Evolutionary conservation across 2,329 filamentous ascomycete genomes (phyloP), one percentile per base, ranked within the genome.

Genomic region (Penicillium frequentans): DNA sequence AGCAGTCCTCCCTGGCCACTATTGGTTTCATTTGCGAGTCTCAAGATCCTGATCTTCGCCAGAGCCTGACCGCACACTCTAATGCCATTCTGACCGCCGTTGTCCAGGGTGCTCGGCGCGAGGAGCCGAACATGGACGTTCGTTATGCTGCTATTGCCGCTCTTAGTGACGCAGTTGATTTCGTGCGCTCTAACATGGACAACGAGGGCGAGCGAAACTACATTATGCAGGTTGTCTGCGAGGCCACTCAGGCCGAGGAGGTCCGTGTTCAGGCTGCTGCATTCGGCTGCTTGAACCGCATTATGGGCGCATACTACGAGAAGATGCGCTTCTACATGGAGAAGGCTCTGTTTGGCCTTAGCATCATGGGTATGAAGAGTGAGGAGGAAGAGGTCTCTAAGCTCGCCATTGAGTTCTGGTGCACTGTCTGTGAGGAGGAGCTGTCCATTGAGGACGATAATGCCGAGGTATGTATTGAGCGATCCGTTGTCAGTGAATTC

Each of bases 321-420:
- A 96, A 97, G 81, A 99, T 99, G 95, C 89, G 93, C 70, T 99
- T 97, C 79, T 99, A 99, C 82, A 99, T 99, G 95, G 95, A 99
- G 83, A 98, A 98, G 86, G 95, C 95, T 35, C 84, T 99, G 44
- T 99, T 99, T 69, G 95, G 95, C 57, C 84, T 99, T 42, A 99
- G 95, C 39, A 96, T 99, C 62, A 88, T 96, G 74, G 95, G 95
- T 66, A 99, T 99, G 95, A 97, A 96, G 85, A 96, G 87, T 69
- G 89, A 93, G 8, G 95, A 99, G 68, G 95, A 99, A 77, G 95
- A 99, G 73, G 95, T 99, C 53, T 90, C 95, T 61, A 99, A 99
- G 84, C 84, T 99, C 55, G 95, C 95, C 37, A 92, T 99, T 65
- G 95, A 99, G 75, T 99, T 99, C 81, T 99, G 95, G 95, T 98